These are phyloP conservation scores for Saturnispora quitensis DNA, from an alignment of 805 yeast genomes.

Conservation along the genomic window DNA sequence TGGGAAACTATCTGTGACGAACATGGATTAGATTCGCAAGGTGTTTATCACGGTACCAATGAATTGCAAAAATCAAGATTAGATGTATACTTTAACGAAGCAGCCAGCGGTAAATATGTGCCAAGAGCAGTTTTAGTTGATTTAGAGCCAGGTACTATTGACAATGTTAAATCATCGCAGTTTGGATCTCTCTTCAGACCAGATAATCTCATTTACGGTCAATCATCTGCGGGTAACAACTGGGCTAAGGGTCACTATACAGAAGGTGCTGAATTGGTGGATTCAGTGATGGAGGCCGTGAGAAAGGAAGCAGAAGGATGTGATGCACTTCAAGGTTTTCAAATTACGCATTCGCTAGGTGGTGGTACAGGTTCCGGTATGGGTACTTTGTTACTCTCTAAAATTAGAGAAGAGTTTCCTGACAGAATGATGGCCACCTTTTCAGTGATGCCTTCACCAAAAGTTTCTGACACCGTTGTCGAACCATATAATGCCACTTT, in stretches of 20 bases:
- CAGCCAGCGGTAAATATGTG: slow-evolving; percentile 79
- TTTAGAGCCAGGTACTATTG: slow-evolving; percentile 91
- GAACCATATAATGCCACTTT: slow-evolving; percentile 93
- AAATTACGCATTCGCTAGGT: slow-evolving; percentile 72
- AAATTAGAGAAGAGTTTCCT: slow-evolving; percentile 85
- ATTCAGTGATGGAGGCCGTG: slow-evolving; percentile 78
- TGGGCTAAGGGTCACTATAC: slow-evolving; percentile 98
- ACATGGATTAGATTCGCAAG: slow-evolving; percentile 70
- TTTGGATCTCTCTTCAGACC: slow-evolving; percentile 87
- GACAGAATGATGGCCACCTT: slow-evolving; percentile 96
- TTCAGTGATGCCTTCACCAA: slow-evolving; percentile 88
- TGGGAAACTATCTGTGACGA: slow-evolving; percentile 91
- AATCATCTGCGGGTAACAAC: slow-evolving; percentile 88
- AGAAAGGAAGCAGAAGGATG: slow-evolving; percentile 92
- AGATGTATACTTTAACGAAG: slow-evolving; percentile 83
- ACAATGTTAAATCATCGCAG: slow-evolving; percentile 68
- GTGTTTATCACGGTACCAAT: slow-evolving; percentile 56
- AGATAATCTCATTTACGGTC: slow-evolving; percentile 83
- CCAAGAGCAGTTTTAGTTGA: slow-evolving; percentile 91
- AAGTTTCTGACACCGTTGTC: slow-evolving; percentile 85
- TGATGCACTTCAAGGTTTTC: slow-evolving; percentile 92
- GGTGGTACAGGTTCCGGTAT: slow-evolving; percentile 97
- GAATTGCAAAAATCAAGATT: slow-evolving; percentile 45
- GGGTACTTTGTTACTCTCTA: slow-evolving; percentile 82
- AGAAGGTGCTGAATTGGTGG: slow-evolving; percentile 92